phyloP scores from a whole-genome alignment of 176 grass and related monocot genomes.

The Musa itinerans region DNA sequence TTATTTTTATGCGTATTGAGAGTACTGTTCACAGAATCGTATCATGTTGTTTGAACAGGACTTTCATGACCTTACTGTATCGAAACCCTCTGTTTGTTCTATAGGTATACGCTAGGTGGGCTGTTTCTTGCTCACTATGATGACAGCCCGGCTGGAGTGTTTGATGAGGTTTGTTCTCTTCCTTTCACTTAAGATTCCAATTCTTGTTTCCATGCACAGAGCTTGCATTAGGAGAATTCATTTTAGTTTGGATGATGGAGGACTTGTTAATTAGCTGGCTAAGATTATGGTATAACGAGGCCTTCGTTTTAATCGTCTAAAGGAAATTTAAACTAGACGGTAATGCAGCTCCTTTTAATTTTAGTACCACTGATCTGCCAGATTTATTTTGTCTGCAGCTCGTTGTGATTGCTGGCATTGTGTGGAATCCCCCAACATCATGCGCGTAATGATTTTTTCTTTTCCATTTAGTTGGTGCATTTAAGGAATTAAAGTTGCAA shows the following conservation, averaged over 20 bases:
- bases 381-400: slow-evolving; percentile 40
- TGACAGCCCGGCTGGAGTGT: slow-evolving; percentile 82
- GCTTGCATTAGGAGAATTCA: no score
- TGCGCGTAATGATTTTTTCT: slow-evolving; percentile 55
- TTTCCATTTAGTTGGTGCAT: no score
- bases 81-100: slow-evolving; percentile 4
- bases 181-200: not conserved
- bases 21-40: no score
- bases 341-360: no score
- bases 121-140: slow-evolving; percentile 94
- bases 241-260: no score
- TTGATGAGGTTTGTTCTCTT: slow-evolving; percentile 57
- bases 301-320: no score
- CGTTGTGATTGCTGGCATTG: slow-evolving; percentile 90
- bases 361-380: not conserved
- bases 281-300: no score
- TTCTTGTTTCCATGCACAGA: not conserved
- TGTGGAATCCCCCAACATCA: slow-evolving; percentile 93
- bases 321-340: no score
- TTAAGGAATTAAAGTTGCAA: no score
- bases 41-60: no score
- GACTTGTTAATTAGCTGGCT: no score
- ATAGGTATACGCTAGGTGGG: slow-evolving; percentile 74
- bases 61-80: not conserved
- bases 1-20: no score